Evolutionary conservation across 805 yeast genomes (phyloP).

Genomic region (Starmerella gropengiesseri): DNA sequence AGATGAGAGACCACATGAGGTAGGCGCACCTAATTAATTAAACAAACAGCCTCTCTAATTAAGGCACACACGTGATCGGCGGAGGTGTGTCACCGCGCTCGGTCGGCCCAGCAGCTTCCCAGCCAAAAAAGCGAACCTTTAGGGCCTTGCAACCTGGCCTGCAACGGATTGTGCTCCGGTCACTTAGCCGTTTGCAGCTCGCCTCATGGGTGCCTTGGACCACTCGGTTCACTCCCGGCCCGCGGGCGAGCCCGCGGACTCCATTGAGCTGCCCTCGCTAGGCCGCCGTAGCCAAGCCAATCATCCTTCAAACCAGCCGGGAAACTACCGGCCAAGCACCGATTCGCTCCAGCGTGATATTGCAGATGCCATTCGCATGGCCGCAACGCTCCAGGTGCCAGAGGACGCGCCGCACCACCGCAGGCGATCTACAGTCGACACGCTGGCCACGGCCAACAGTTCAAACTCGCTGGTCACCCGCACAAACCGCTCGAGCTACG

Average conservation of each 20-base stretch:
- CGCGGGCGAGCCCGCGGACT: background rate
- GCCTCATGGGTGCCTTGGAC: background rate
- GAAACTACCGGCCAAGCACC: constrained; percentile 3
- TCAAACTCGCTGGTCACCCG: constrained; percentile 12
- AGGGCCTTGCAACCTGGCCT: too few species aligned
- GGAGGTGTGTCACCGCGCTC: too few species aligned
- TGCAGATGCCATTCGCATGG: constrained; percentile 16
- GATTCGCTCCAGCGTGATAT: constrained; percentile 19
- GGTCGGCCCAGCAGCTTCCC: too few species aligned
- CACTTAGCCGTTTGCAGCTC: background rate
- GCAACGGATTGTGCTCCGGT: too few species aligned
- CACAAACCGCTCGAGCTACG: constrained; percentile 7
- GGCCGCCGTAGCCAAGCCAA: too few species aligned
- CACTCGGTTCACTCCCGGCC: background rate
- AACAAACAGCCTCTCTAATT: too few species aligned
- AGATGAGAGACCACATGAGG: too few species aligned
- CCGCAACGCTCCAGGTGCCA: constrained; percentile 3
- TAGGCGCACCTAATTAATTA: too few species aligned
- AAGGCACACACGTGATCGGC: too few species aligned
- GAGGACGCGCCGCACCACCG: background rate
- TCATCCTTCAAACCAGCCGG: too few species aligned
- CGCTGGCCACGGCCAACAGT: constrained; percentile 15
- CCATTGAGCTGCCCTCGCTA: constrained; percentile 6
- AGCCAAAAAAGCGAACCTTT: too few species aligned
- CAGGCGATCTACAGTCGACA: constrained; percentile 7